Evolutionary conservation across 345 rosid species (phyloP).

Genomic region (Euclidium syriacum): DNA sequence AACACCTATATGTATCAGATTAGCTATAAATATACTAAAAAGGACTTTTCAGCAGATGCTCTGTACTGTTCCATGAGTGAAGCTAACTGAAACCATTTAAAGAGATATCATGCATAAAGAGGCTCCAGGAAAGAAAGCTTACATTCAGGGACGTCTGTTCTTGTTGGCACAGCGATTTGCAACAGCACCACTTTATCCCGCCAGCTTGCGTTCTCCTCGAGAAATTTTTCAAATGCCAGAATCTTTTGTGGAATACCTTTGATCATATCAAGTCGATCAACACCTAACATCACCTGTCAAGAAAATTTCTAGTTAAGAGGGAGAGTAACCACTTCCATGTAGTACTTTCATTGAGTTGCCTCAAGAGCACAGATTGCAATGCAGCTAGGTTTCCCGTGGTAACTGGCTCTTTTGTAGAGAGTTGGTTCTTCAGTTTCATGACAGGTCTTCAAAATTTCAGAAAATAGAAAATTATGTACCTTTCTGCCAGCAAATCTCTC

Average conservation of each 20-base stretch:
- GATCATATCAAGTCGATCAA: constrained; percentile 99
- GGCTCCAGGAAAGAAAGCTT: constrained; percentile 26
- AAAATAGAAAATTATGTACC: constrained; percentile 37
- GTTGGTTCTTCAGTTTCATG: neutral
- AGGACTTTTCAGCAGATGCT: neutral
- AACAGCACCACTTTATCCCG: constrained; percentile 94
- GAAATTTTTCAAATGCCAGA: constrained; percentile 97
- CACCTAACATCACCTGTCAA: constrained; percentile 94
- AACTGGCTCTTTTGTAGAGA: neutral
- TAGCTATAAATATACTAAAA: neutral
- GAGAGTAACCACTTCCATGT: neutral
- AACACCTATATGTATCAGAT: neutral
- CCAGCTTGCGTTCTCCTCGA: constrained; percentile 93
- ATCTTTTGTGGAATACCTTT: constrained; percentile 99
- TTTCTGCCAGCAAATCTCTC: constrained; percentile 93
- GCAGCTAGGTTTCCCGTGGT: neutral
- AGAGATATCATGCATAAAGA: neutral
- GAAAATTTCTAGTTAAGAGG: neutral
- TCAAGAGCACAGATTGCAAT: neutral
- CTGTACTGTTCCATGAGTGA: neutral
- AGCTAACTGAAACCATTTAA: neutral
- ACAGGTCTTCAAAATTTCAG: neutral
- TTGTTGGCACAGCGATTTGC: constrained; percentile 99
- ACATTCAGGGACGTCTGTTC: constrained; percentile 99
- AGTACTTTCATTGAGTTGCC: neutral